Percentiles rank a stretch among this genome's conserved stretches.
Conservation (phyloP, 768 basidiomycete genomes). For the Rhodotorula kratochvilovae region DNA sequence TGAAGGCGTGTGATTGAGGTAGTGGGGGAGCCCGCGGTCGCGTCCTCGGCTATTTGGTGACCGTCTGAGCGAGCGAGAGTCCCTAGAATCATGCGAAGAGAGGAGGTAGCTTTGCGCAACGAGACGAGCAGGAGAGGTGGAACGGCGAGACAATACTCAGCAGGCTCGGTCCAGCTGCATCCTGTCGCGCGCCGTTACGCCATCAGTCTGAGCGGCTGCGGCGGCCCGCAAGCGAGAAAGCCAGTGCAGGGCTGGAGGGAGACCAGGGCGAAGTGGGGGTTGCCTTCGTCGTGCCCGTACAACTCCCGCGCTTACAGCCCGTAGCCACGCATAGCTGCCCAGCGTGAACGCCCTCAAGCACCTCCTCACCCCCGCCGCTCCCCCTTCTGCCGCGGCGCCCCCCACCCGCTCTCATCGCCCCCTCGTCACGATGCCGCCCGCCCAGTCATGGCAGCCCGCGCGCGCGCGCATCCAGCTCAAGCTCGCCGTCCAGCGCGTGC, state of each 20-base stretch:
- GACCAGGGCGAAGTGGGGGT: background rate
- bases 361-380: background rate
- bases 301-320: background rate
- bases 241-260: background rate
- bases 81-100: too few relatives aligned
- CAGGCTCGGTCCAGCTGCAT: too few relatives aligned
- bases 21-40: too few relatives aligned
- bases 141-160: too few relatives aligned
- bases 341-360: slow-evolving; percentile 5
- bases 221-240: background rate
- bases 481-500: slow-evolving; percentile 53
- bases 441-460: slow-evolving; percentile 12
- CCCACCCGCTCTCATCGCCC: background rate
- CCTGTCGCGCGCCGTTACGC: too few relatives aligned
- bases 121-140: too few relatives aligned
- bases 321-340: background rate
- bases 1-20: too few relatives aligned
- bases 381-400: background rate
- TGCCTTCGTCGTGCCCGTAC: background rate
- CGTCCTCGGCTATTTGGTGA: too few relatives aligned
- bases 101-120: too few relatives aligned
- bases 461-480: slow-evolving; percentile 33
- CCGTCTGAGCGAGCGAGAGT: too few relatives aligned
- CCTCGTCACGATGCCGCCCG: background rate
- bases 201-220: background rate